A percentile compares a stretch with the other conserved stretches of the same genome.
Evolutionary conservation across 1,139 yeast genomes (phyloP).

Genomic region (Magnusiomyces paraingens): DNA sequence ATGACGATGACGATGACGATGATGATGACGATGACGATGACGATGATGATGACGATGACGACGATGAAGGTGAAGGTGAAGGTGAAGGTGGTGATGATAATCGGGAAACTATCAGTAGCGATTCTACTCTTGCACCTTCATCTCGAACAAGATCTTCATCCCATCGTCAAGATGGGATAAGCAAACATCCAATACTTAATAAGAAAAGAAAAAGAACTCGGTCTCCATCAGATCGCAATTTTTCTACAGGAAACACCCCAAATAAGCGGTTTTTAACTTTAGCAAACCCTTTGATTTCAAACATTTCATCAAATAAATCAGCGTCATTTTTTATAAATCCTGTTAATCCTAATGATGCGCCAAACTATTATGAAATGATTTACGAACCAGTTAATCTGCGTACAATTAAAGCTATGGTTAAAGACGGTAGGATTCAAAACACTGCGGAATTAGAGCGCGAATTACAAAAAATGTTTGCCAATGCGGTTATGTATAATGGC

Average conservation of each 20-base stretch:
- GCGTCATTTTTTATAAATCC: constrained; percentile 72
- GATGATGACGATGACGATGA: constrained; percentile 6
- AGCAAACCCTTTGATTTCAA: constrained; percentile 48
- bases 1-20: constrained; percentile 5
- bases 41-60: constrained; percentile 6
- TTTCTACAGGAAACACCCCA: constrained; percentile 10
- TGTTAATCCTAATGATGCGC: constrained; percentile 61
- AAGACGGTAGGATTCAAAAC: constrained; percentile 49
- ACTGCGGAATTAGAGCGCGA: constrained; percentile 56
- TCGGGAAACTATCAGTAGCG: neutral
- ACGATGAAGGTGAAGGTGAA: constrained; percentile 7
- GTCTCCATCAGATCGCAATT: constrained; percentile 22
- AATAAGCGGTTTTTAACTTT: constrained; percentile 29
- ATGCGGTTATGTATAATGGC: constrained; percentile 75
- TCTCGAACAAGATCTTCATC: constrained; percentile 8
- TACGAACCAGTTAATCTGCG: constrained; percentile 64
- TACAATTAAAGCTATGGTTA: constrained; percentile 51
- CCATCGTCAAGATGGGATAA: constrained; percentile 7
- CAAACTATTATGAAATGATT: constrained; percentile 57
- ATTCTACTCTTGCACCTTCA: constrained; percentile 1
- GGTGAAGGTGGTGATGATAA: neutral
- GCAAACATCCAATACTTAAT: neutral
- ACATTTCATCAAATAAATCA: constrained; percentile 63
- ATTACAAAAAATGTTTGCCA: constrained; percentile 71
- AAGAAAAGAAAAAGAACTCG: constrained; percentile 18